These are phyloP conservation scores for Houttuynia cordata DNA, from an alignment of 164 flowering plant genomes.

Conservation along the genomic window DNA sequence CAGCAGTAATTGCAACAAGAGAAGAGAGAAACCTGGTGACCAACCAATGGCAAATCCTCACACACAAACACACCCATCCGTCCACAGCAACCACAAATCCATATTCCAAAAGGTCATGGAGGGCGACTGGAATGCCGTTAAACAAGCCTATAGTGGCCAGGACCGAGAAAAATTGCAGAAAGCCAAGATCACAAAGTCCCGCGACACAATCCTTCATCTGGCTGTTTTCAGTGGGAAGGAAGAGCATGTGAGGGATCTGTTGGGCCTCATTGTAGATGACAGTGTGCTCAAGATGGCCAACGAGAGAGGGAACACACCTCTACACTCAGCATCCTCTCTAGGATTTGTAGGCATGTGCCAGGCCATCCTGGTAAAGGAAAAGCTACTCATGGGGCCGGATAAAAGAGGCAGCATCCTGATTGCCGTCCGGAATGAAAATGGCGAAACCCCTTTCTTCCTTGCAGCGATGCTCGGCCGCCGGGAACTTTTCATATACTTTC, in stretches of 20 bases:
- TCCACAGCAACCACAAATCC: neutral
- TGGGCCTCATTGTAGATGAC: neutral
- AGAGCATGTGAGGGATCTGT: neutral
- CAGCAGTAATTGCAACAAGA: too few relatives aligned
- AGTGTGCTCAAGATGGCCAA: constrained; percentile 5
- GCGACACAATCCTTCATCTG: constrained; percentile 1
- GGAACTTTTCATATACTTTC: constrained; percentile 7
- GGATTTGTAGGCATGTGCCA: constrained; percentile 11
- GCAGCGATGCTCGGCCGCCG: constrained; percentile 12
- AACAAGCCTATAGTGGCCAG: neutral
- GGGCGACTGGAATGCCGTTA: neutral
- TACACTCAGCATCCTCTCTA: constrained; percentile 15
- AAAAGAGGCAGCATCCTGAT: neutral
- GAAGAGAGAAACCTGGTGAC: too few relatives aligned
- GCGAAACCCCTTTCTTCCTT: constrained; percentile 16
- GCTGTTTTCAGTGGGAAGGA: neutral
- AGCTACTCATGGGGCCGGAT: neutral
- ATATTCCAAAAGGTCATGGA: constrained; percentile 1
- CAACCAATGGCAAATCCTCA: neutral
- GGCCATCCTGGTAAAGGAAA: constrained; percentile 1
- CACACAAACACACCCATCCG: neutral
- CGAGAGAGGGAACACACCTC: constrained; percentile 12
- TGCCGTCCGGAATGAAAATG: constrained; percentile 1
- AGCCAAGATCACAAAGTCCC: neutral
- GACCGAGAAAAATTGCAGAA: neutral